A percentile compares a stretch with the other conserved stretches of the same genome.
Evolutionary conservation across 2,329 filamentous ascomycete species (phyloP).

Genomic region (Diaporthe longicolla): DNA sequence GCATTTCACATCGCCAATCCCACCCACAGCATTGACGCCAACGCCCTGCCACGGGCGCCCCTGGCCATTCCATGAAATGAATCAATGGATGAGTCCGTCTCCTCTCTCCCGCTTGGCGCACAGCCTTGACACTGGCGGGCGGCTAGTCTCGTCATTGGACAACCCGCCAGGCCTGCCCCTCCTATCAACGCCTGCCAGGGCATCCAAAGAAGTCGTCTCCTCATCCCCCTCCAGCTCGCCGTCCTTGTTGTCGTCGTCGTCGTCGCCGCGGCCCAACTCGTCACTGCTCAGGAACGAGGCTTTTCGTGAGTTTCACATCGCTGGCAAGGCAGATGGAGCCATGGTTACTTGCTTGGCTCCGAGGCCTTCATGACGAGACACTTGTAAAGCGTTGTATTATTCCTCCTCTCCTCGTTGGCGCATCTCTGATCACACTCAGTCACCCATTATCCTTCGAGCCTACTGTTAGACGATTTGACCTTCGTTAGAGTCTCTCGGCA

Average conservation of each 20-base stretch:
- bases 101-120: not conserved
- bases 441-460: conserved; percentile 2
- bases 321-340: not conserved
- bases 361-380: conserved; percentile 2
- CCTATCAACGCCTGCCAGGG: conserved; percentile 33
- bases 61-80: conserved; percentile 21
- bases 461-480: conserved; percentile 3
- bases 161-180: not conserved
- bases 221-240: not conserved
- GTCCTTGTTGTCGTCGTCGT: not conserved
- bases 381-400: too few species aligned
- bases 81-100: conserved; percentile 7
- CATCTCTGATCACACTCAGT: not conserved
- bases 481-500: conserved; percentile 3
- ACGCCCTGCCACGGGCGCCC: conserved; percentile 28
- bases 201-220: not conserved
- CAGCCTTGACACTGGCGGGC: conserved; percentile 28
- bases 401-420: not conserved
- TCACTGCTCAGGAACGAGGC: not conserved
- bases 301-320: not conserved
- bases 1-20: conserved; percentile 16
- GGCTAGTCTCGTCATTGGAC: conserved; percentile 28
- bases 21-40: conserved; percentile 25
- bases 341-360: conserved; percentile 5
- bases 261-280: conserved; percentile 5